Evolutionary conservation across 2,329 filamentous ascomycete species (phyloP).

Genomic region (Aspergillus floridensis): DNA sequence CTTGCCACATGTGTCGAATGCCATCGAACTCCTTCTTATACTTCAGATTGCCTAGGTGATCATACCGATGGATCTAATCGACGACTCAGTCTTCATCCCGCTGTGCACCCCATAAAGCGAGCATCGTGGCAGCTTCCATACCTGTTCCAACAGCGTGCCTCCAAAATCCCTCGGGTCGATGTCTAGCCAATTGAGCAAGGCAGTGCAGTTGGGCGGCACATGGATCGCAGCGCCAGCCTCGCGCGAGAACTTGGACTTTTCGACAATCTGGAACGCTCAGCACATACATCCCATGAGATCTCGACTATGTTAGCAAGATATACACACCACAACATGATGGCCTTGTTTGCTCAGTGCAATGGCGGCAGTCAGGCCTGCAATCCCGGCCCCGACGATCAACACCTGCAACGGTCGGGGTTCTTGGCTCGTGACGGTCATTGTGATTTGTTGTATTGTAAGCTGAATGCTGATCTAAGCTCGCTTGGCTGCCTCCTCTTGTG

Average conservation of each 20-base stretch:
- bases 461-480: not conserved
- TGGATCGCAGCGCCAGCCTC: constrained; percentile 29
- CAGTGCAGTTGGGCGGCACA: constrained; percentile 28
- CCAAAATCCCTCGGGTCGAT: constrained; percentile 22
- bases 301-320: no score
- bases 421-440: not conserved
- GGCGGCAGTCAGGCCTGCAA: constrained; percentile 33
- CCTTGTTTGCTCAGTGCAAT: constrained; percentile 34
- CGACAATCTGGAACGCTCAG: constrained; percentile 26
- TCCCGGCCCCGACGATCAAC: constrained; percentile 33
- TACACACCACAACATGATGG: constrained; percentile 32
- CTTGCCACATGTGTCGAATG: constrained; percentile 23
- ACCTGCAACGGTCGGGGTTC: constrained; percentile 15
- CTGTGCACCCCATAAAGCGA: not conserved
- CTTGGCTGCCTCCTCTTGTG: not conserved
- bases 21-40: constrained; percentile 17
- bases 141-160: constrained; percentile 24
- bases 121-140: not conserved
- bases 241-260: constrained; percentile 25
- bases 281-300: no score
- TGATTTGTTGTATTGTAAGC: not conserved
- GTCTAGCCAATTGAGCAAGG: constrained; percentile 24
- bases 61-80: constrained; percentile 21
- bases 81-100: not conserved
- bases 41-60: constrained; percentile 16